Base-by-base conservation (phyloP, 768 basidiomycete genomes). In the Lentinus brumalis region DNA sequence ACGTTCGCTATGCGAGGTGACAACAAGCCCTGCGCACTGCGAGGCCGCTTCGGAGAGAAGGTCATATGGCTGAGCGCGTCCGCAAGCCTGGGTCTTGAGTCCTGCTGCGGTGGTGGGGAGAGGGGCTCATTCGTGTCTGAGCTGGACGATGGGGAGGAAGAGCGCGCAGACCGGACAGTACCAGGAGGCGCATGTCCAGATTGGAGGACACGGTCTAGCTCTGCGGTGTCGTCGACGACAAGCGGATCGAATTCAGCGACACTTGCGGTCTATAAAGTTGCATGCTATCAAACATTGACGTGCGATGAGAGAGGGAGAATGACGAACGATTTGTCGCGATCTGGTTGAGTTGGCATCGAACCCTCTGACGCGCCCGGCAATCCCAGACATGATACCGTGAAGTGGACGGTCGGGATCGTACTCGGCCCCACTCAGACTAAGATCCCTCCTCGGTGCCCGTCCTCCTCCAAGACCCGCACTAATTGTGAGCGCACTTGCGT, bases 401-500 rank as follows among this genome's bases (percentile, higher is more conserved):
- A 94, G 72, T 0, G 90, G 89, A 21, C 92, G 79, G 38, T 94
- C 92, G 4, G 92, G 92, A 71, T 94, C 92, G 63, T 91, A 94
- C 69, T 94, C 92, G 44, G 88, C 88, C 41, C 87, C 90, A 71
- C 87, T 90, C 53, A 89, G 69, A 66, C 86, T 81, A 16, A 77
- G 67, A 66, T 90, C 87, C 59, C 86, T 76, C 50, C 80, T 77
- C 18, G 71, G 75, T 5, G 81, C 76, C 3, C 85, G 79, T 5
- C 57, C 57, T 2, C 79, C 80, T 40, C 83, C 87, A 10, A 96
- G 81, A 0, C 95, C 94, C 4, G 93, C 92, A 54, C 83, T 90
- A 16, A 97, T 80, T 0, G 95, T 96, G 54, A 96, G 78, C 2
- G 86, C 92, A 64, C 89, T 92, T 29, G 92, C 94, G 74, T 97